Percentiles rank a stretch among this genome's conserved stretches.
Conservation (phyloP, 78 protist genomes). For the Dictyostelium capitatum region DNA sequence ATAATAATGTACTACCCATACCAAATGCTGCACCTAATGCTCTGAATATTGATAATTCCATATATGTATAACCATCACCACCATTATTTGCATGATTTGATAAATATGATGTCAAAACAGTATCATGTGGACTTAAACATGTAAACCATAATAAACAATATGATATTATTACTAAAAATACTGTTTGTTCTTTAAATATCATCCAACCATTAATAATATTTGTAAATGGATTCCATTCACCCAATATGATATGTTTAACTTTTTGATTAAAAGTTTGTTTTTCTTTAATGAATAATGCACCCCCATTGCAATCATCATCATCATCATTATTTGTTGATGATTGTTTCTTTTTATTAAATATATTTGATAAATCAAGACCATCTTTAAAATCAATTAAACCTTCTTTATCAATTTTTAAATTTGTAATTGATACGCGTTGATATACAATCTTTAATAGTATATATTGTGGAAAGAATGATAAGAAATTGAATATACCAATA, state of each 20-base stretch:
- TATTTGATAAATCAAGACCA: neutral
- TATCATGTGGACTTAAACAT: conserved; percentile 55
- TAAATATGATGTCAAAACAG: conserved; percentile 46
- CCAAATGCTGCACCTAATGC: conserved; percentile 56
- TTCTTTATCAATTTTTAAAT: conserved; percentile 11
- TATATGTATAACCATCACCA: neutral
- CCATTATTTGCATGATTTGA: neutral
- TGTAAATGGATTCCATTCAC: conserved; percentile 56
- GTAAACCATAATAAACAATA: conserved; percentile 55
- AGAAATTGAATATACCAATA: conserved; percentile 34
- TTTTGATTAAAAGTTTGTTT: neutral
- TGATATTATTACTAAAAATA: conserved; percentile 8
- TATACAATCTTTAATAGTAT: conserved; percentile 24
- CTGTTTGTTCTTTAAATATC: conserved; percentile 17
- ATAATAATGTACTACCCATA: conserved; percentile 1
- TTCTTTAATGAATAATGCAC: neutral
- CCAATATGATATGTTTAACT: conserved; percentile 2
- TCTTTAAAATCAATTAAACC: neutral
- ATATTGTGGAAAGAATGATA: conserved; percentile 60
- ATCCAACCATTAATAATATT: conserved; percentile 60
- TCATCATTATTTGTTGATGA: neutral
- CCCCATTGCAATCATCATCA: no score
- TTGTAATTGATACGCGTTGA: neutral
- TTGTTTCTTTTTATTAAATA: neutral
- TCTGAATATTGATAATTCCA: conserved; percentile 13